A percentile compares a stretch with the other conserved stretches of the same genome.
phyloP scores from a whole-genome alignment of 768 basidiomycete genomes.

The Tremella mesenterica region DNA sequence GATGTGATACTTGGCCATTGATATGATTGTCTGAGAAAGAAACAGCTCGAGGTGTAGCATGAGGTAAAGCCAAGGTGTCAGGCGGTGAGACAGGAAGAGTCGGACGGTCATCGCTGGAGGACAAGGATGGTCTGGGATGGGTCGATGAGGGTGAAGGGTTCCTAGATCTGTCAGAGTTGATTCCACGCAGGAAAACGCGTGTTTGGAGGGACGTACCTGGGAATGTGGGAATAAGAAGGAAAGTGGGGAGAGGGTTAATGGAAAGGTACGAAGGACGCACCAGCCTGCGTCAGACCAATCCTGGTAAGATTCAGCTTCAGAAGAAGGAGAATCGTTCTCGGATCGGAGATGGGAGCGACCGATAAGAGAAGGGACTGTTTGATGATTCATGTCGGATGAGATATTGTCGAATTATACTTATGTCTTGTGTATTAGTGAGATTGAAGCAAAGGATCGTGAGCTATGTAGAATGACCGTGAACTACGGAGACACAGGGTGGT shows the following conservation, averaged over 20 bases:
- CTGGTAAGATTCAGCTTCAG: constrained; percentile 26
- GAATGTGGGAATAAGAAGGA: not conserved
- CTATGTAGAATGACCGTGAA: too few species aligned
- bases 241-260: not conserved
- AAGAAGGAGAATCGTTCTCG: constrained; percentile 18
- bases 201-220: too few species aligned
- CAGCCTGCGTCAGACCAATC: constrained; percentile 37
- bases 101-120: constrained; percentile 16
- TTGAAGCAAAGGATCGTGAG: too few species aligned
- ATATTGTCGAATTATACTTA: too few species aligned
- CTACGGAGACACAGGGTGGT: too few species aligned
- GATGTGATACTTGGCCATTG: constrained; percentile 1
- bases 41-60: constrained; percentile 1
- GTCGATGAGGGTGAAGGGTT: constrained; percentile 2
- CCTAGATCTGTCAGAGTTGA: constrained; percentile 1
- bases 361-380: too few species aligned
- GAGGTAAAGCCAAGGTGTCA: constrained; percentile 1
- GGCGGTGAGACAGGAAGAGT: not conserved
- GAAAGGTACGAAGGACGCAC: constrained; percentile 11
- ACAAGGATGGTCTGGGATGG: constrained; percentile 15
- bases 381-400: too few species aligned
- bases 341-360: not conserved
- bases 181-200: not conserved
- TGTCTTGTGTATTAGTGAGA: too few species aligned
- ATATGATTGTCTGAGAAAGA: constrained; percentile 1